These are phyloP conservation scores for Pleurotus sapidus DNA, from an alignment of 768 basidiomycete genomes.

Conservation along the genomic window DNA sequence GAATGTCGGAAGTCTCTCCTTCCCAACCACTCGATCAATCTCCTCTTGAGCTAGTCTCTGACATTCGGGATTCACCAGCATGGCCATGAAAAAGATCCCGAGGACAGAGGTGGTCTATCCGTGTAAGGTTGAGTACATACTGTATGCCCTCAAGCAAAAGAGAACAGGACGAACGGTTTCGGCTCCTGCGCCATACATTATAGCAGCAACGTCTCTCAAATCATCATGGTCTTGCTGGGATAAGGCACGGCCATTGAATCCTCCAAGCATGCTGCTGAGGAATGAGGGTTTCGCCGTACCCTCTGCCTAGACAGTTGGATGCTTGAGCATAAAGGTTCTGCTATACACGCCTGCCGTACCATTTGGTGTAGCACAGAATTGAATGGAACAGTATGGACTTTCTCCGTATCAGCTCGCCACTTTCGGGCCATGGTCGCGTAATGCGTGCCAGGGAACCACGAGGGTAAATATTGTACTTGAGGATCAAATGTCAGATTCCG, in stretches of 20 bases:
- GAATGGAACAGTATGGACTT: conserved; percentile 28
- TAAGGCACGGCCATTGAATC: conserved; percentile 11
- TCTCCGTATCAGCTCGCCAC: conserved; percentile 12
- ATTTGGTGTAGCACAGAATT: conserved; percentile 26
- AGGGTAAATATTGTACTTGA: conserved; percentile 26
- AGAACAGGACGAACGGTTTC: conserved; percentile 30
- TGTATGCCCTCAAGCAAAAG: not conserved
- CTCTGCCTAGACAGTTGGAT: conserved; percentile 12
- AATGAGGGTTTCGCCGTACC: conserved; percentile 23
- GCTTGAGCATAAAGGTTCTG: not conserved
- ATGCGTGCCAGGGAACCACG: conserved; percentile 29
- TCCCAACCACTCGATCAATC: conserved; percentile 12
- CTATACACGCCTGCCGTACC: conserved; percentile 16
- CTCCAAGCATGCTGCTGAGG: conserved; percentile 15
- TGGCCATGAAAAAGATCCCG: not conserved
- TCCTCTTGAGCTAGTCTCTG: conserved; percentile 14
- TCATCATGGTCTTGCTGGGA: conserved; percentile 12
- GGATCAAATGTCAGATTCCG: not conserved
- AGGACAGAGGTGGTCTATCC: not conserved
- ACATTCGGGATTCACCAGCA: not conserved
- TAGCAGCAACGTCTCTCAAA: conserved; percentile 16
- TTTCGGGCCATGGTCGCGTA: conserved; percentile 17
- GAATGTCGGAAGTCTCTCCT: conserved; percentile 13
- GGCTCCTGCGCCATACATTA: conserved; percentile 27
- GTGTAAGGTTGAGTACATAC: not conserved